Base-by-base conservation (phyloP, 1,139 yeast genomes). In the Debaryomyces coudertii region DNA sequence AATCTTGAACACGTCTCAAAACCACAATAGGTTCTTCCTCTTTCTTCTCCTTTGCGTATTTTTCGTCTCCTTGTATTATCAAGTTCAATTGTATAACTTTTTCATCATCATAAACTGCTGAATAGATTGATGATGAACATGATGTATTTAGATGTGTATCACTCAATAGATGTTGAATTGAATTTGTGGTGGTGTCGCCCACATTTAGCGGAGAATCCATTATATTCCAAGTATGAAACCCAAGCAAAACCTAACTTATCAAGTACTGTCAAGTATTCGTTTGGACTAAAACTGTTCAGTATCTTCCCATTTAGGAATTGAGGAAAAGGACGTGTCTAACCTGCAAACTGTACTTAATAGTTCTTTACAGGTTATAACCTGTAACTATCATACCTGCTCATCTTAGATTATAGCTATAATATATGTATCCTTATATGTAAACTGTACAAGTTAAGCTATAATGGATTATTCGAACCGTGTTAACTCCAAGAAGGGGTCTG, bases 381-480 rank as follows among this genome's bases (percentile, higher is more conserved):
- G 48, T 40, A 45, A 47, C 42, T 22, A 20, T 9, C n/a, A 5
- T 28, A 15, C 24, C 28, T 36, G 22, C 40, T 36, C 40, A 36
- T 36, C 40, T 36, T 25, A 14, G 20, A 16, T 33, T 11, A n/a
- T 9, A 18, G 6, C 14, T 18, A 16, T 9, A 4, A 29, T 29
- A 16, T 16, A 31, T 31, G 23, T 11, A 18, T 6, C 16, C 14
- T 33, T 4, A 18, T 20, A 38, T 15, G n/a, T n/a, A 5, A 14
- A 8, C 18, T 24, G 9, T 6, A 15, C 5, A 16, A 12, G 3
- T 34, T 16, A 16, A 7, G 29, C 18, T 12, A 20, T 20, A 7
- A 76, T 76, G 80, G 79, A 76, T 58, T 75, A 76, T 55, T 71
- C 77, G 9, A 72, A 65, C 36, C 56, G 80, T 50, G 76, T 72